Evolutionary conservation across 441 rosid species (phyloP).

Genomic region (Cnidoscolus chayamansa): DNA sequence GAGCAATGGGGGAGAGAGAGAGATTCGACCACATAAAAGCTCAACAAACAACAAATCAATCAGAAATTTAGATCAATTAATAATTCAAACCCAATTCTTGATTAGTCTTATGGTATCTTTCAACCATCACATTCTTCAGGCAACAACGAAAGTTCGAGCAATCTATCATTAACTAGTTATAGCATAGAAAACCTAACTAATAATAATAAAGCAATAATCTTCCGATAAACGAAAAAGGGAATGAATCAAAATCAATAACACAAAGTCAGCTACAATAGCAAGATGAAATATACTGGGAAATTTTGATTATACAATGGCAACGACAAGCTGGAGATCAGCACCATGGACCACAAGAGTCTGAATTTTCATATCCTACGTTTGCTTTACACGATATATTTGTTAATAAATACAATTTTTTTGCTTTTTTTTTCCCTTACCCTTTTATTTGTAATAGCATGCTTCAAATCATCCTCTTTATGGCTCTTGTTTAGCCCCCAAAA

Average conservation of each 20-base stretch:
- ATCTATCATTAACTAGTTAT: not conserved
- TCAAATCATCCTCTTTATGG: constrained; percentile 17
- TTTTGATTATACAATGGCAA: constrained; percentile 42
- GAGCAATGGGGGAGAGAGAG: not conserved
- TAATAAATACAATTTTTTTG: constrained; percentile 31
- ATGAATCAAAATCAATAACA: constrained; percentile 14
- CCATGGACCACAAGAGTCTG: constrained; percentile 16
- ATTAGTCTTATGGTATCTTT: not conserved
- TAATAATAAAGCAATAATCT: not conserved
- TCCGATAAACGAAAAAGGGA: constrained; percentile 11
- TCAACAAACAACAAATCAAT: not conserved
- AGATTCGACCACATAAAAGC: not conserved
- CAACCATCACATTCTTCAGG: not conserved
- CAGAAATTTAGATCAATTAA: not conserved
- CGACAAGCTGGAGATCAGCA: constrained; percentile 40
- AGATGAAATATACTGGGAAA: constrained; percentile 38
- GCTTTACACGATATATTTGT: constrained; percentile 42
- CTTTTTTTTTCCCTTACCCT: constrained; percentile 21
- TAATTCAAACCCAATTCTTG: not conserved
- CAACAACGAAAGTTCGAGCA: not conserved
- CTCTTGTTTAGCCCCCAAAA: constrained; percentile 3
- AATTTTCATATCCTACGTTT: constrained; percentile 36
- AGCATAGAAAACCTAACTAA: constrained; percentile 13
- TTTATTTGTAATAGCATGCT: constrained; percentile 22
- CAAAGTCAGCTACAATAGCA: constrained; percentile 32